Conservation (phyloP, 1,284 basidiomycete genomes). For the Phellinidium pouzarii region DNA sequence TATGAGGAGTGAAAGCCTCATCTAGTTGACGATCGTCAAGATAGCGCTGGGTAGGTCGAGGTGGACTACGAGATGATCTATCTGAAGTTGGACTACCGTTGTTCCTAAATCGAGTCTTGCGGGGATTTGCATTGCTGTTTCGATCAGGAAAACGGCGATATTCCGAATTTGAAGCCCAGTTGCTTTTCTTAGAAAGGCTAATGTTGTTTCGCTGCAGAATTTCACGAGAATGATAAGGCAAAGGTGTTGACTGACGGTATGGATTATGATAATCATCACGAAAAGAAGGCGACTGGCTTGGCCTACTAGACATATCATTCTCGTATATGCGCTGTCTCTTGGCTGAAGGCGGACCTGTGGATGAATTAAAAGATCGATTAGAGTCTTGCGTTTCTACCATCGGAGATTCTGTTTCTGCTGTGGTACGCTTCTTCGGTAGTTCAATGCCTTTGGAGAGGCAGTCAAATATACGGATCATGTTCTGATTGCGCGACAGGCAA, state of each 20-base stretch:
- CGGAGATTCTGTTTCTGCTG: slow-evolving; percentile 4
- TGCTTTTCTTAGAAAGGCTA: neutral
- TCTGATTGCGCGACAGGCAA: slow-evolving; percentile 13
- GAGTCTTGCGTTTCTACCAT: neutral
- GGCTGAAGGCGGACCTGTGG: slow-evolving; percentile 1
- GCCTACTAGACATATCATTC: neutral
- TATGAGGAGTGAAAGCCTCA: neutral
- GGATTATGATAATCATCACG: slow-evolving; percentile 1
- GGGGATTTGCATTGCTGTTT: neutral
- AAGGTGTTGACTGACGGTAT: neutral
- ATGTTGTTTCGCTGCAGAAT: slow-evolving; percentile 1
- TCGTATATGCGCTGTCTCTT: slow-evolving; percentile 9
- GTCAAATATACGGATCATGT: slow-evolving; percentile 12
- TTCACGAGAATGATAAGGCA: slow-evolving; percentile 6
- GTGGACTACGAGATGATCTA: slow-evolving; percentile 5
- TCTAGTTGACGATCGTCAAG: slow-evolving; percentile 1
- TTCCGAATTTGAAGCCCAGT: neutral
- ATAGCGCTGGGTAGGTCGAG: slow-evolving; percentile 1
- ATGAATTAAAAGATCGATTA: neutral
- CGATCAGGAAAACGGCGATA: neutral
- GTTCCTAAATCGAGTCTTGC: slow-evolving; percentile 6
- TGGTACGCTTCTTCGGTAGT: slow-evolving; percentile 6
- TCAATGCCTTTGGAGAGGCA: slow-evolving; percentile 10
- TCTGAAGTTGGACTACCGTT: slow-evolving; percentile 7
- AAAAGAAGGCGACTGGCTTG: slow-evolving; percentile 2